Conservation (phyloP, 495 filamentous ascomycete genomes). For the Aspergillus asperescens region DNA sequence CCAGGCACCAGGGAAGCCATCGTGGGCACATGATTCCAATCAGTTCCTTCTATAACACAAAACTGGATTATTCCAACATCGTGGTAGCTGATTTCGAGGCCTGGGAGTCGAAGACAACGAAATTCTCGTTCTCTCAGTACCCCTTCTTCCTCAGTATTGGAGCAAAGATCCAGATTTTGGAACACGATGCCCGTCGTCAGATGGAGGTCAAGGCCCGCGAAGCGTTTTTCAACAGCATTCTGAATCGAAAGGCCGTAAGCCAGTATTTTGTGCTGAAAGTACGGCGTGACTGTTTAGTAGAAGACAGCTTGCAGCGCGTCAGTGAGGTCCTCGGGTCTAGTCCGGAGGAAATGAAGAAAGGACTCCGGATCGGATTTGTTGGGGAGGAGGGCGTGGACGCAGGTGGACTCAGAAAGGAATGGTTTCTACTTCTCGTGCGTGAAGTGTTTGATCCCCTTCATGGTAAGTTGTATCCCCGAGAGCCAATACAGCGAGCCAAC, state of each 20-base stretch:
- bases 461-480: slow-evolving; percentile 50
- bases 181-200: slow-evolving; percentile 84
- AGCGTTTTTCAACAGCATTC: slow-evolving; percentile 85
- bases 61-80: slow-evolving; percentile 81
- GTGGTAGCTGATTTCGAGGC: slow-evolving; percentile 75
- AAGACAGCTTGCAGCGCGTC: slow-evolving; percentile 81
- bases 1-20: slow-evolving; percentile 39
- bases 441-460: slow-evolving; percentile 91
- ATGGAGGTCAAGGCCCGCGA: slow-evolving; percentile 89
- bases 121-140: slow-evolving; percentile 90
- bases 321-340: slow-evolving; percentile 82
- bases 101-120: slow-evolving; percentile 72
- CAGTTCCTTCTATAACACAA: slow-evolving; percentile 80
- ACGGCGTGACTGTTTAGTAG: slow-evolving; percentile 81
- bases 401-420: slow-evolving; percentile 88
- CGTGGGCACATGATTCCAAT: slow-evolving; percentile 67
- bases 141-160: slow-evolving; percentile 92
- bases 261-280: slow-evolving; percentile 78
- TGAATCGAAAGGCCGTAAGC: slow-evolving; percentile 65
- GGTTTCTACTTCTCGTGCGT: slow-evolving; percentile 86
- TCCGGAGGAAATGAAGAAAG: slow-evolving; percentile 89
- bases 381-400: slow-evolving; percentile 93
- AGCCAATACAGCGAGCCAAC: slow-evolving; percentile 15
- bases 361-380: slow-evolving; percentile 76
- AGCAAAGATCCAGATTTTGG: slow-evolving; percentile 88